Evolutionary conservation across 305 asterid genomes (phyloP).

Genomic region (Stenogyne calaminthoides): DNA sequence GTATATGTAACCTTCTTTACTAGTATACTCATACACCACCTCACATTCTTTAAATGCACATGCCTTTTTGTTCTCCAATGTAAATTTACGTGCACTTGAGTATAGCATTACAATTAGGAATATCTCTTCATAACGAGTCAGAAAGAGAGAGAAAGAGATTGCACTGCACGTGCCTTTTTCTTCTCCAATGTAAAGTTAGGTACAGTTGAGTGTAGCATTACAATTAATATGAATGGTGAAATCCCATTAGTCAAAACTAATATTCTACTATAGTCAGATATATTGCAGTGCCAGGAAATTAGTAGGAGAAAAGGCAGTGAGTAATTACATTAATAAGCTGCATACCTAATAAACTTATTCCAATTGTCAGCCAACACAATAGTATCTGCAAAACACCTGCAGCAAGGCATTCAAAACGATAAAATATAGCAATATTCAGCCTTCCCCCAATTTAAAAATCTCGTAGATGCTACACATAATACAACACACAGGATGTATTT

Average conservation of each 20-base stretch:
- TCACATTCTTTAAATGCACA: neutral
- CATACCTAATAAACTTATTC: constrained; percentile 25
- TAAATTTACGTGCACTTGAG: neutral
- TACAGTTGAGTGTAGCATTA: neutral
- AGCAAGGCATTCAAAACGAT: constrained; percentile 37
- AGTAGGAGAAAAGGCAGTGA: neutral
- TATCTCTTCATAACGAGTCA: neutral
- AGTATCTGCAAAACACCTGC: constrained; percentile 45
- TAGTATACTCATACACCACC: too few relatives aligned
- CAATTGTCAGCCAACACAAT: constrained; percentile 37
- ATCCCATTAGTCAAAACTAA: neutral
- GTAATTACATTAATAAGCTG: constrained; percentile 10
- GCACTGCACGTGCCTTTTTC: neutral
- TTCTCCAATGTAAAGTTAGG: neutral
- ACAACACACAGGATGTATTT: neutral
- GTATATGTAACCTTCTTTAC: neutral
- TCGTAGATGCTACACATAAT: neutral
- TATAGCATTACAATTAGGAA: neutral
- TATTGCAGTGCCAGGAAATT: too few relatives aligned
- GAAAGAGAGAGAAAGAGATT: neutral
- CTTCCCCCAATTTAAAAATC: neutral
- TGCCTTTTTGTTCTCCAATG: neutral
- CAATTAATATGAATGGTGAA: constrained; percentile 1
- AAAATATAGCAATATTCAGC: constrained; percentile 24
- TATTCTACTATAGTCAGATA: neutral